A percentile compares a stretch with the other conserved stretches of the same genome.
phyloP scores from a whole-genome alignment of 106 monocot species.

The Allium sativum region DNA sequence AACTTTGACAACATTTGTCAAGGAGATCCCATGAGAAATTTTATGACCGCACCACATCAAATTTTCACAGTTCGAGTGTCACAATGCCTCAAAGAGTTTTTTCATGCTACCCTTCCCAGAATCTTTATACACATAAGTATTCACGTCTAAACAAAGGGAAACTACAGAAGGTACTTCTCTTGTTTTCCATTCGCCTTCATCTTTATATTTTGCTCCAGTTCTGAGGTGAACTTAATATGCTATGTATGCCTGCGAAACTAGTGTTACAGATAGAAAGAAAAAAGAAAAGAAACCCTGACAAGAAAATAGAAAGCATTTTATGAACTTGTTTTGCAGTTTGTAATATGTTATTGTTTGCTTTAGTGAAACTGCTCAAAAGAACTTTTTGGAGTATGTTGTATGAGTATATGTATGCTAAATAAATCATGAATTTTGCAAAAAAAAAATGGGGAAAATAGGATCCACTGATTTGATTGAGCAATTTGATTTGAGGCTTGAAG shows the following conservation, averaged over 20 bases:
- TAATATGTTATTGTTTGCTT: background rate
- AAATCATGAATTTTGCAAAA: no score
- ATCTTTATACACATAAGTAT: background rate
- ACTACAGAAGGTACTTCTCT: background rate
- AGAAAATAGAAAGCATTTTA: background rate
- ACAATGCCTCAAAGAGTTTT: constrained; percentile 4
- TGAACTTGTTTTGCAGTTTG: background rate
- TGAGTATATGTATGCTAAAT: no score
- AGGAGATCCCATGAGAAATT: constrained; percentile 13
- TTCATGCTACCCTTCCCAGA: constrained; percentile 8
- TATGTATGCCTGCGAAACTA: constrained; percentile 2
- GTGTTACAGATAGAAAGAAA: background rate
- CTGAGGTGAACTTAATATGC: background rate
- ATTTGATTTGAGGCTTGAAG: no score
- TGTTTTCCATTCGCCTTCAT: constrained; percentile 3
- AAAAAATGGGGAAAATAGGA: no score
- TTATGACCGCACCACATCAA: background rate
- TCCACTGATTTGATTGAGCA: no score
- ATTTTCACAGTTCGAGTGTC: background rate
- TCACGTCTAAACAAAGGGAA: constrained; percentile 1
- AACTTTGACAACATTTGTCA: constrained; percentile 7
- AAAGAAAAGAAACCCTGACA: background rate
- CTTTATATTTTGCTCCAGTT: background rate
- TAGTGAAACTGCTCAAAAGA: background rate
- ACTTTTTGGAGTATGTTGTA: no score